Evolutionary conservation across 108 stramenopile genomes (phyloP).

Genomic region (Pseudonitzschia multiseries): DNA sequence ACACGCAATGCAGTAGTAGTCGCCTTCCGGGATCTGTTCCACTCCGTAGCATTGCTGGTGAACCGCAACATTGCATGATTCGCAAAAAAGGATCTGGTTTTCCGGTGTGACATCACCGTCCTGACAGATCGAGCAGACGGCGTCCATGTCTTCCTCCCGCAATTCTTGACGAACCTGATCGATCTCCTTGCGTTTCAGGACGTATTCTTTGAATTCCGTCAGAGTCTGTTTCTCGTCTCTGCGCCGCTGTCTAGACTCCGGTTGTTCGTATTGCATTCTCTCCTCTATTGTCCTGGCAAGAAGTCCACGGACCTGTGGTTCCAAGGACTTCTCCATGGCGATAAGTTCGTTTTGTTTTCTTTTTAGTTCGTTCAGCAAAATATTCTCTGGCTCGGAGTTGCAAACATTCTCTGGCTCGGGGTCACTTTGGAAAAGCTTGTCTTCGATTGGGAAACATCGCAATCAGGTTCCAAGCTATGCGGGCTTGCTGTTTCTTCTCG

Average conservation of each 20-base stretch:
- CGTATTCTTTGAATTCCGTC: conserved; percentile 39
- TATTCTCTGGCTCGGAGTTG: conserved; percentile 17
- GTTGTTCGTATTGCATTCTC: conserved; percentile 45
- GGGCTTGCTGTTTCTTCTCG: neutral
- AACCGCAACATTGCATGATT: conserved; percentile 85
- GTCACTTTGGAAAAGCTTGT: neutral
- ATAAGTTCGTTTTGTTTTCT: conserved; percentile 49
- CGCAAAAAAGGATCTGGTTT: conserved; percentile 91
- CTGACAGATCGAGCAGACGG: conserved; percentile 81
- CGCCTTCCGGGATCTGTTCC: conserved; percentile 80
- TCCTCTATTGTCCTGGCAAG: conserved; percentile 51
- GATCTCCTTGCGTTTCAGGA: conserved; percentile 52
- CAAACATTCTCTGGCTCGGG: conserved; percentile 26
- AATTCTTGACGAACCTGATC: conserved; percentile 68
- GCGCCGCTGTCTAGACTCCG: conserved; percentile 27
- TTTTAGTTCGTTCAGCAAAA: conserved; percentile 45
- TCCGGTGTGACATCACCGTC: conserved; percentile 88
- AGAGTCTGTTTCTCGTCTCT: conserved; percentile 36
- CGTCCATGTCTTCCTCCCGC: conserved; percentile 87
- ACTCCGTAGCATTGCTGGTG: conserved; percentile 90
- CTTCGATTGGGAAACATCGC: conserved; percentile 13
- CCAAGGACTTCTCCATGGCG: conserved; percentile 50
- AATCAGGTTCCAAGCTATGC: conserved; percentile 6
- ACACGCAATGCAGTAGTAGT: conserved; percentile 88
- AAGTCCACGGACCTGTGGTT: conserved; percentile 47